Conservation (phyloP, 257 asterid species). For the Coffea canephora region DNA sequence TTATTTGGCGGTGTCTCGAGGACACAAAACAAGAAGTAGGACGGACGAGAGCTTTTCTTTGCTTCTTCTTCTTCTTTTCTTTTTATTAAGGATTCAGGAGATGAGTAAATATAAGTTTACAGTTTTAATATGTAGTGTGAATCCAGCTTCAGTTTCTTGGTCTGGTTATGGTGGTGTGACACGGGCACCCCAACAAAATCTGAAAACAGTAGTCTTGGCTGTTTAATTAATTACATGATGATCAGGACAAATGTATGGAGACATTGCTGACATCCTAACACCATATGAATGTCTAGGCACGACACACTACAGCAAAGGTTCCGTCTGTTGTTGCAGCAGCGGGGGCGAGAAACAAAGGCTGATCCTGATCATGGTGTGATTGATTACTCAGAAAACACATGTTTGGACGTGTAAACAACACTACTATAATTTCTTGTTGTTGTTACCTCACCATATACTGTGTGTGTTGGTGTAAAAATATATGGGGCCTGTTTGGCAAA, state of each 20-base stretch:
- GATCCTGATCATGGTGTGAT: neutral
- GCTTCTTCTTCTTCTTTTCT: too few species aligned
- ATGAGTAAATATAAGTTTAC: too few species aligned
- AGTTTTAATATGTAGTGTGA: too few species aligned
- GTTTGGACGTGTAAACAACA: neutral
- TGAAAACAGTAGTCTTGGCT: neutral
- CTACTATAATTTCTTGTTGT: neutral
- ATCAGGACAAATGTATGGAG: neutral
- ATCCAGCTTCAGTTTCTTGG: too few species aligned
- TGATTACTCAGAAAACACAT: neutral
- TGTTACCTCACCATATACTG: neutral
- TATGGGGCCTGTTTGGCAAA: too few species aligned
- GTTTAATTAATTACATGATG: neutral
- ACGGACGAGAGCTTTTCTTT: too few species aligned
- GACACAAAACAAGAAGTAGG: too few species aligned
- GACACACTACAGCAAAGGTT: neutral
- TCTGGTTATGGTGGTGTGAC: too few species aligned
- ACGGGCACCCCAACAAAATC: too few species aligned
- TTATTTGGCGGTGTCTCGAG: too few species aligned
- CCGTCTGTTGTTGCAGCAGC: neutral
- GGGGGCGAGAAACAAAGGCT: neutral
- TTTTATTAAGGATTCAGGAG: too few species aligned
- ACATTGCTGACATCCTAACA: neutral
- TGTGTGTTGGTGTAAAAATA: neutral
- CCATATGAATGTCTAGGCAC: neutral